phyloP scores from a whole-genome alignment of 2,329 filamentous ascomycete genomes.

The Chaetomium globosum region DNA sequence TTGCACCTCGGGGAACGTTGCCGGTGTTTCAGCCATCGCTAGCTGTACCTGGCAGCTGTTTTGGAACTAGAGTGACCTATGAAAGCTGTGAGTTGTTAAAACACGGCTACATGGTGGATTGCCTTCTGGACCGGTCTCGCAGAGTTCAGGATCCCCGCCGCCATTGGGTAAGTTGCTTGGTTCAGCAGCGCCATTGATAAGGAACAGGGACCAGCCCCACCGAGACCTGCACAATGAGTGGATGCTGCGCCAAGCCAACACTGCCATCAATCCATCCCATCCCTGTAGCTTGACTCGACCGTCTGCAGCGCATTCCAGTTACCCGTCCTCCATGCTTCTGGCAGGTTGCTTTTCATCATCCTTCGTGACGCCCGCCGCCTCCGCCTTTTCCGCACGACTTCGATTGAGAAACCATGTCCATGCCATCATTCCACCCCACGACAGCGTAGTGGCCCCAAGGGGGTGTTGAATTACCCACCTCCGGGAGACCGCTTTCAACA shows the following conservation, averaged over 20 bases:
- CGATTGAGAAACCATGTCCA: slow-evolving; percentile 13
- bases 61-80: neutral
- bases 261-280: slow-evolving; percentile 1
- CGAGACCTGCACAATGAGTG: neutral
- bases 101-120: neutral
- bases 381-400: neutral
- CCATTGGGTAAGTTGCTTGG: slow-evolving; percentile 14
- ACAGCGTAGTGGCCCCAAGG: slow-evolving; percentile 10
- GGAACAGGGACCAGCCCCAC: slow-evolving; percentile 13
- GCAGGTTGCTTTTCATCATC: slow-evolving; percentile 2
- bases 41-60: slow-evolving; percentile 35
- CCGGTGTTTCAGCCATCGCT: slow-evolving; percentile 36
- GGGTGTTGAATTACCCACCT: neutral
- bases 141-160: slow-evolving; percentile 11
- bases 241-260: slow-evolving; percentile 20
- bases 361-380: neutral
- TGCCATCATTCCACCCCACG: neutral
- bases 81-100: neutral
- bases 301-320: neutral
- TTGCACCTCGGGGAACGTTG: slow-evolving; percentile 74
- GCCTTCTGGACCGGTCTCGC: neutral
- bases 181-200: slow-evolving; percentile 10
- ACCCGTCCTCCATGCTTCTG: neutral
- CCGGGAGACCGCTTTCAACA: neutral
- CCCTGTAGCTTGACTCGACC: slow-evolving; percentile 18